These are phyloP conservation scores for Polymyxa betae DNA, from an alignment of 208 protist species.

Conservation along the genomic window DNA sequence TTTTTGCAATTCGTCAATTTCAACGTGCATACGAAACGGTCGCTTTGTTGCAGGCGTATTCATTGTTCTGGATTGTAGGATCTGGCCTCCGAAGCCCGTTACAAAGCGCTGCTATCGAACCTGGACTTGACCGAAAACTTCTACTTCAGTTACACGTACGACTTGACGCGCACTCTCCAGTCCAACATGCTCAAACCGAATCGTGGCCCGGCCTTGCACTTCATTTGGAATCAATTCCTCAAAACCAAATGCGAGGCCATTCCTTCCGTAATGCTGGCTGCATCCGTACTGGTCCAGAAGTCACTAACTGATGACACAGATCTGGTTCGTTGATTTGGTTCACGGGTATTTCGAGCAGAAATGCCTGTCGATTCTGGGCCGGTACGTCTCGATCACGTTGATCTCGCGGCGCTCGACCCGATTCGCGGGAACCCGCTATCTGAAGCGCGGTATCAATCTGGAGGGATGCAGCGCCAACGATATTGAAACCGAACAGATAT, in stretches of 20 bases:
- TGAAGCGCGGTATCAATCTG: conserved; percentile 64
- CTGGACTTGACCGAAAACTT: conserved; percentile 63
- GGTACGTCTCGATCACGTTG: conserved; percentile 48
- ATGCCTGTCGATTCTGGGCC: background rate
- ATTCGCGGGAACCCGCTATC: conserved; percentile 70
- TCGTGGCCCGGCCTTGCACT: background rate
- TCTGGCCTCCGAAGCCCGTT: conserved; percentile 45
- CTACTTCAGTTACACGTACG: conserved; percentile 69
- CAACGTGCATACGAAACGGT: background rate
- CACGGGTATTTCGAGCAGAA: conserved; percentile 66
- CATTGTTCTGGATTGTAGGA: too few relatives aligned
- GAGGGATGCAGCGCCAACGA: conserved; percentile 68
- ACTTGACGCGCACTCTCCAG: conserved; percentile 66
- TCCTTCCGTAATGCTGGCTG: background rate
- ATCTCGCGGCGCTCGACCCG: conserved; percentile 64
- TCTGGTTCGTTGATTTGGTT: conserved; percentile 60
- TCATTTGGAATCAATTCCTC: conserved; percentile 67
- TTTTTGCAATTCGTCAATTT: background rate
- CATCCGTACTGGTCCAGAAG: background rate
- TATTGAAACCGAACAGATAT: conserved; percentile 71
- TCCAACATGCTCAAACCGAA: conserved; percentile 47
- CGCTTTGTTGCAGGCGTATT: too few relatives aligned
- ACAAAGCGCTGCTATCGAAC: conserved; percentile 50
- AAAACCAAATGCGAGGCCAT: background rate
- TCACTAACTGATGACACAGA: background rate